phyloP scores from a whole-genome alignment of 1,139 yeast genomes.

The Magnusiomyces sp. region DNA sequence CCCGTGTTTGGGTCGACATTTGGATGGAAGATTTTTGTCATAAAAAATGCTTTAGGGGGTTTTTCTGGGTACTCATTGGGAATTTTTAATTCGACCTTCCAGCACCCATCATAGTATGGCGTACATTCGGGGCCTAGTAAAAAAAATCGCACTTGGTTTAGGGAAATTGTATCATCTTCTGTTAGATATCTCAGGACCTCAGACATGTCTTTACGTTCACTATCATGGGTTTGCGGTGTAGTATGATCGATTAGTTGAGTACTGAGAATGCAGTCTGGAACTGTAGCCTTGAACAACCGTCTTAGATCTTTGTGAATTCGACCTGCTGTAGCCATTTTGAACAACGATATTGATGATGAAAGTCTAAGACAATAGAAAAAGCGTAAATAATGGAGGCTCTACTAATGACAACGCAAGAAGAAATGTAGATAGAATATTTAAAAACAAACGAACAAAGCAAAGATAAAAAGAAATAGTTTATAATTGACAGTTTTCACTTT shows the following conservation, averaged over 20 bases:
- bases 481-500: background rate
- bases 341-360: background rate
- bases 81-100: conserved; percentile 44
- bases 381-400: too few species aligned
- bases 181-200: conserved; percentile 4
- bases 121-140: conserved; percentile 50
- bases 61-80: conserved; percentile 49
- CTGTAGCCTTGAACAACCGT: conserved; percentile 14
- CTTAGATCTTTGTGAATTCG: conserved; percentile 17
- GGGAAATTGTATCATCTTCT: background rate
- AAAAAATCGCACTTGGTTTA: conserved; percentile 8
- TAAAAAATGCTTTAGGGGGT: conserved; percentile 55
- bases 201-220: conserved; percentile 1
- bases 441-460: background rate
- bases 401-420: too few species aligned
- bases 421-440: background rate
- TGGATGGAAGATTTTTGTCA: conserved; percentile 57
- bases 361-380: background rate
- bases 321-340: background rate
- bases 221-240: background rate
- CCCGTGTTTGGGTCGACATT: conserved; percentile 62
- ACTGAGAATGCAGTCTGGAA: conserved; percentile 16
- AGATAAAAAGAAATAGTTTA: background rate
- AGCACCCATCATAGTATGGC: conserved; percentile 46
- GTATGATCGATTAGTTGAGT: conserved; percentile 8